Percentiles rank a stretch among this genome's conserved stretches.
Conservation (phyloP, 805 yeast genomes). For the Saccharomycopsis schoenii region DNA sequence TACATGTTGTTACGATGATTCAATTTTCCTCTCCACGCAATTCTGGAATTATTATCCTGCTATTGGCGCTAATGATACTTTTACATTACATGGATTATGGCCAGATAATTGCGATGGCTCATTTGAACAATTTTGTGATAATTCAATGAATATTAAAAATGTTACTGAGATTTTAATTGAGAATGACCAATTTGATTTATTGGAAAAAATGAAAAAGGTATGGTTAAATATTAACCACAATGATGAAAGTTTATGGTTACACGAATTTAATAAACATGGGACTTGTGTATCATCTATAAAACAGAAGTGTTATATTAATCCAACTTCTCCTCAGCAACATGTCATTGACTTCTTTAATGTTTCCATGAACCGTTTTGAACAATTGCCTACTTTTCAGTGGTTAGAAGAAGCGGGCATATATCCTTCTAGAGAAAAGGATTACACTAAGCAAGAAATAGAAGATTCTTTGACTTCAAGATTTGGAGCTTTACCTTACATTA, state of each 20-base stretch:
- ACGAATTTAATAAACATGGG: conserved; percentile 91
- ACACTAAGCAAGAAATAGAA: conserved; percentile 45
- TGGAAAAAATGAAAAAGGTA: conserved; percentile 42
- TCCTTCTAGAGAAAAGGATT: conserved; percentile 54
- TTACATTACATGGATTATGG: conserved; percentile 85
- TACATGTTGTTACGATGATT: conserved; percentile 17
- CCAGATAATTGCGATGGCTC: conserved; percentile 82
- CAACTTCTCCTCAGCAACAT: conserved; percentile 27
- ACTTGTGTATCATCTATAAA: conserved; percentile 78
- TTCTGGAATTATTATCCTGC: conserved; percentile 87
- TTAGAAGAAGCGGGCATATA: conserved; percentile 57
- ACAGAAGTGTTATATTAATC: conserved; percentile 49
- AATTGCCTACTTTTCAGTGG: conserved; percentile 59
- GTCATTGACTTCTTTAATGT: conserved; percentile 65
- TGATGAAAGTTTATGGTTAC: conserved; percentile 72
- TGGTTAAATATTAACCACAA: conserved; percentile 73
- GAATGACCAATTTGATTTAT: conserved; percentile 16
- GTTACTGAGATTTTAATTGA: conserved; percentile 12
- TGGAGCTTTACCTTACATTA: conserved; percentile 47
- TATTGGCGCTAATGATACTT: conserved; percentile 58
- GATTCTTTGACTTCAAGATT: conserved; percentile 40
- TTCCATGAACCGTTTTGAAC: conserved; percentile 46
- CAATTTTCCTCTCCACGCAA: conserved; percentile 59
- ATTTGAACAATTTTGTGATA: conserved; percentile 71
- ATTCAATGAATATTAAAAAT: conserved; percentile 16